These are phyloP conservation scores for Penicillium sp. DNA, from an alignment of 2,329 filamentous ascomycete genomes.

Conservation along the genomic window DNA sequence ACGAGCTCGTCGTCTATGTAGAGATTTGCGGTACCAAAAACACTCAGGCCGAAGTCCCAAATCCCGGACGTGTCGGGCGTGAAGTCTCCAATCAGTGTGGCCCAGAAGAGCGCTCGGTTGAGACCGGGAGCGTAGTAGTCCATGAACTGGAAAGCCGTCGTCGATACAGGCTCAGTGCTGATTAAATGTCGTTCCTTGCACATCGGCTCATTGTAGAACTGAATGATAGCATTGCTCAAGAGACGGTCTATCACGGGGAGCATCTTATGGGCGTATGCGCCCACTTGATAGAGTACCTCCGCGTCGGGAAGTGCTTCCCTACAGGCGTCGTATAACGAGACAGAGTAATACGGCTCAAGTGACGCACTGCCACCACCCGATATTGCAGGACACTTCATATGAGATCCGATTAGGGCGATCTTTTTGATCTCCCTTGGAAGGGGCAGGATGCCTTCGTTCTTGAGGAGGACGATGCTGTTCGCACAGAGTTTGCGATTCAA, in stretches of 20 bases:
- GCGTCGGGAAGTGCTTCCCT: slow-evolving; percentile 15
- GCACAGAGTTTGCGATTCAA: slow-evolving; percentile 14
- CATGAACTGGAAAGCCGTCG: slow-evolving; percentile 38
- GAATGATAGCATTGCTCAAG: slow-evolving; percentile 26
- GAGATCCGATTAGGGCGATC: slow-evolving; percentile 29
- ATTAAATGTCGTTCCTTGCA: slow-evolving; percentile 19
- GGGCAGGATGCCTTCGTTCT: slow-evolving; percentile 20
- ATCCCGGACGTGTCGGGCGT: slow-evolving; percentile 54
- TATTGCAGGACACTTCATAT: slow-evolving; percentile 34
- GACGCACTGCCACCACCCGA: slow-evolving; percentile 34
- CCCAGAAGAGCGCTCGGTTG: slow-evolving; percentile 45
- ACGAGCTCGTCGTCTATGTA: slow-evolving; percentile 58
- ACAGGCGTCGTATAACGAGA: slow-evolving; percentile 32
- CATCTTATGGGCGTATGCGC: slow-evolving; percentile 31
- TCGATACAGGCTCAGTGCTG: slow-evolving; percentile 21
- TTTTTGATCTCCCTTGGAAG: slow-evolving; percentile 13
- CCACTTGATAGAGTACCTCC: slow-evolving; percentile 13
- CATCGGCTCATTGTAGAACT: slow-evolving; percentile 18
- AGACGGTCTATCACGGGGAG: slow-evolving; percentile 30
- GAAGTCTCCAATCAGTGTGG: slow-evolving; percentile 54
- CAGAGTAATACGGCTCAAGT: slow-evolving; percentile 32
- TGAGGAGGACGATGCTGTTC: slow-evolving; percentile 18
- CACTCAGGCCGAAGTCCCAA: slow-evolving; percentile 61
- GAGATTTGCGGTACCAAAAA: slow-evolving; percentile 59
- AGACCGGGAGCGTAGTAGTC: slow-evolving; percentile 28